Base-by-base conservation (phyloP, 2,329 filamentous ascomycete genomes). In the Elsinoe perseae region DNA sequence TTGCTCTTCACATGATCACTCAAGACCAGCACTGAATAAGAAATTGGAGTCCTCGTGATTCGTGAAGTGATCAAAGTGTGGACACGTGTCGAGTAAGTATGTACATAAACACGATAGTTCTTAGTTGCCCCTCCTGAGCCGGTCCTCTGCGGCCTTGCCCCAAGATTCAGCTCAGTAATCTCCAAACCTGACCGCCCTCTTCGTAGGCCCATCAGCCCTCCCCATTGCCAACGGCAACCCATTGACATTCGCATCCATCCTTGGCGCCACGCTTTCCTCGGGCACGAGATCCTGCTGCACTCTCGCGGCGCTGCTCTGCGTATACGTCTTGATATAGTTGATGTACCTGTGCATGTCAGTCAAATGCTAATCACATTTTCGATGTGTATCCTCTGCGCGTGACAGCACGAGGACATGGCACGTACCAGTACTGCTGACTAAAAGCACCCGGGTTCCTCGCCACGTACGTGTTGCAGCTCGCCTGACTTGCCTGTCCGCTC, bases 301-400 rank as follows among this genome's bases (percentile, higher is more conserved):
- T 34, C 25, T 52, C 43, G 43, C 44, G 28, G 16, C 23, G 10
- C n/a, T 12, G n/a, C 18, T 42, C 44, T 36, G 42, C n/a, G 28
- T 8, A 30, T 66, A 64, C 21, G 63, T 61, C 52, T 61, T 61
- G 50, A 64, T 57, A 23, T 56, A 61, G 44, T 63, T 62, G 43
- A 64, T 53, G 21, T 58, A 38, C 34, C 34, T 38, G 8, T 2
- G 3, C 34, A 4, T n/a, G 12, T 38, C 34, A 38, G 34, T 16
- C n/a, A n/a, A n/a, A n/a, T n/a, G n/a, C n/a, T n/a, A n/a, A n/a
- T n/a, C n/a, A n/a, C n/a, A n/a, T n/a, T n/a, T n/a, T n/a, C n/a
- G n/a, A 36, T 36, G 5, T 16, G 4, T 38, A 14, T 9, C 34
- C 4, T n/a, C 34, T 16, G 14, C 12, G 14, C 34, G n/a, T 16